Evolutionary conservation across 257 asterid genomes (phyloP), one percentile per base, ranked within the genome.

Genomic region (Solanum dulcamara): DNA sequence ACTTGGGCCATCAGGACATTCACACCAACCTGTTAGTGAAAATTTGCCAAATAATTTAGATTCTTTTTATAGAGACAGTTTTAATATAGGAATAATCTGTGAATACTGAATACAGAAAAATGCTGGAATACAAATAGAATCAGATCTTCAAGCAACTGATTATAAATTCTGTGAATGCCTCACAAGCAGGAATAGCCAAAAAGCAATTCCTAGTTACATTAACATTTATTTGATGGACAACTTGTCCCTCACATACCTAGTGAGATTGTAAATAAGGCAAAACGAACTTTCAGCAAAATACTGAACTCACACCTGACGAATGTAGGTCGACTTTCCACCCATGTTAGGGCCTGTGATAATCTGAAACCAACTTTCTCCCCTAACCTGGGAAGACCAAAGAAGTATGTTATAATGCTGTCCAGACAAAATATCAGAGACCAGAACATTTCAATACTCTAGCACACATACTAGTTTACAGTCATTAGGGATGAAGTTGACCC

Each of bases 301-400:
- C 48, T 35, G 77, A 83, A 44, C 80, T 46, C 46, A 72, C 32
- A 94, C 99, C 98, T 97, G 99, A 83, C 98, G 91, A 87, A 97
- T 95, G 90, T 90, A 97, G 28, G 99, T 97, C 51, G 99, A 97
- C 87, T 97, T 97, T 62, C 99, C 99, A 70, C 98, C 99, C 99
- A 97, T 97, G 87, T 97, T 97, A 85, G 99, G 99, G 71, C 98
- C 99, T 53, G 99, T 97, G 84, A 97, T 95, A 88, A 97, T 93
- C 91, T 97, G 98, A 91, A 97, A 95, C 99, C 99, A 97, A 85
- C 97, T 97, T 84, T 93, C 89, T 80, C 90, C 96, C 87, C 98
- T 93, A 30, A 95, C 91, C 99, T 96, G 93, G 79, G 89, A 84
- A 86, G 86, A 77, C 81, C 70, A 81, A 71, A 33, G 81, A 75